Evolutionary conservation across 306 rosid genomes (phyloP), one percentile per base, ranked within the genome.

Genomic region (Fagus crenata): DNA sequence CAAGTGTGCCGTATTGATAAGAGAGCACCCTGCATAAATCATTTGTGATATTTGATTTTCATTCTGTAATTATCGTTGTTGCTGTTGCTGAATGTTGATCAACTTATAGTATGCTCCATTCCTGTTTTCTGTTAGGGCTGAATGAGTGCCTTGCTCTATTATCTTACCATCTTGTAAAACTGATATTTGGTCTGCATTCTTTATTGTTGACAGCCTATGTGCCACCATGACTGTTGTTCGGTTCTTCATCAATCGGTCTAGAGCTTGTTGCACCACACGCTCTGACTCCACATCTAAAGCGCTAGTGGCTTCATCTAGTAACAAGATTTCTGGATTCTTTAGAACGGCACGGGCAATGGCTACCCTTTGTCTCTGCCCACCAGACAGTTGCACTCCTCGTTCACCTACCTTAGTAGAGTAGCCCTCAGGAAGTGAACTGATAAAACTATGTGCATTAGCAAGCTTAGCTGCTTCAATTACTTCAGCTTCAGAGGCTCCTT

Each of bases 401-500:
- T 95, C 98, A 0, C 98, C 98, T 0, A 95, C 98, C 77, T 88
- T 89, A n/a, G 98, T 95, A 6, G 85, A 86, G 89, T 90, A 95
- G n/a, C 97, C 98, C 35, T 90, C 98, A 2, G 98, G 98, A 55
- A 95, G 92, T 3, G 77, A 89, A 80, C 97, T 92, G 76, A 95
- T 89, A 71, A 90, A 92, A 82, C 36, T 88, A 46, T 95, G 96
- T 13, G 98, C 98, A 86, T 90, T 92, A 49, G 98, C 96, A 22
- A 88, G 92, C 84, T 92, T 95, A 0, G 97, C 97, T 58, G 98
- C 96, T 86, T 92, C 93, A 33, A 89, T 88, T 15, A 90, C 97
- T 81, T 92, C 98, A 28, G 91, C 86, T 75, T 92, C 97, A 40
- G 91, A 80, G 1, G 93, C 96, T 70, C 97, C 98, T 78, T 92